These are phyloP conservation scores for Fragilaria crotonensis DNA, from an alignment of 108 stramenopile species.

Conservation along the genomic window DNA sequence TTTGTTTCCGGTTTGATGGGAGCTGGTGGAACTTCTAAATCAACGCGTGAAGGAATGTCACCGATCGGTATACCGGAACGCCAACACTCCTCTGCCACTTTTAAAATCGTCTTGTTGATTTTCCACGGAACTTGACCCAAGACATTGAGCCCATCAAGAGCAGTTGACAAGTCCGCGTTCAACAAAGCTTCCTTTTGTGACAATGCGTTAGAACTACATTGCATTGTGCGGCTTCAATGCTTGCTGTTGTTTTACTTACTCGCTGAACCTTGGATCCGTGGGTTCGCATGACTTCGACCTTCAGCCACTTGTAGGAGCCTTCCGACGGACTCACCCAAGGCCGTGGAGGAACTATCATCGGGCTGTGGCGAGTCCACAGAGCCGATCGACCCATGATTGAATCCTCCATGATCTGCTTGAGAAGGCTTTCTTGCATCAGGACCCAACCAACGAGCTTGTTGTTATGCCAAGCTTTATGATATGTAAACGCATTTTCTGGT, in stretches of 20 bases:
- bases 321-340: slow-evolving; percentile 63
- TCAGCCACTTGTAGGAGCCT: slow-evolving; percentile 73
- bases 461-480: slow-evolving; percentile 22
- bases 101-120: slow-evolving; percentile 73
- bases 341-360: slow-evolving; percentile 90
- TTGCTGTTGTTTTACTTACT: slow-evolving; percentile 21
- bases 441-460: slow-evolving; percentile 26
- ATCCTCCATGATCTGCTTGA: slow-evolving; percentile 33
- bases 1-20: slow-evolving; percentile 31
- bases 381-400: slow-evolving; percentile 27
- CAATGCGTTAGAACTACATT: too few relatives aligned
- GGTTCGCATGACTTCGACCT: slow-evolving; percentile 69
- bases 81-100: slow-evolving; percentile 72
- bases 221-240: too few relatives aligned
- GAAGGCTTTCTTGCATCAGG: slow-evolving; percentile 35
- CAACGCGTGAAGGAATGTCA: slow-evolving; percentile 76
- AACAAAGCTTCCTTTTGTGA: slow-evolving; percentile 42
- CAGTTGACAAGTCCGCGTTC: slow-evolving; percentile 55
- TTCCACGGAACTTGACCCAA: slow-evolving; percentile 81
- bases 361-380: slow-evolving; percentile 60
- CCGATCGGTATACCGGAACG: slow-evolving; percentile 68
- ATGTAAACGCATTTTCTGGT: slow-evolving; percentile 43
- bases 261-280: slow-evolving; percentile 68
- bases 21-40: slow-evolving; percentile 66
- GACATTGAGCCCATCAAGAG: slow-evolving; percentile 83